Conservation (phyloP, 2,329 filamentous ascomycete genomes). For the Colletotrichum sp. region DNA sequence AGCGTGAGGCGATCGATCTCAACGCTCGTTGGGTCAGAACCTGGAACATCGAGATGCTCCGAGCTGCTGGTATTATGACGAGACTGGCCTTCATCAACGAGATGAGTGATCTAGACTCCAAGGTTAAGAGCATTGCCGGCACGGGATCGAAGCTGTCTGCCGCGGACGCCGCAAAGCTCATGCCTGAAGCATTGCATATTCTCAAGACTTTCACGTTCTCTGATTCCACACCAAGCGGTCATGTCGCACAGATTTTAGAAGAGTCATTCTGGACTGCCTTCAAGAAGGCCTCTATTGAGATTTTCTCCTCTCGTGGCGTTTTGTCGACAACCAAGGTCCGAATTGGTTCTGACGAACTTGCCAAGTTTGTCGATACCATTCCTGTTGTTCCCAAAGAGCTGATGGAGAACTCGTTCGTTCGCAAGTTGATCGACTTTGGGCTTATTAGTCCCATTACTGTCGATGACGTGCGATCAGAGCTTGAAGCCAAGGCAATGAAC, state of each 20-base stretch:
- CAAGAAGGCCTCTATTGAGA: slow-evolving; percentile 80
- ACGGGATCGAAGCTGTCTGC: slow-evolving; percentile 61
- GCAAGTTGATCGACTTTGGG: slow-evolving; percentile 81
- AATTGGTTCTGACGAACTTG: slow-evolving; percentile 69
- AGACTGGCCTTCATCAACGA: slow-evolving; percentile 88
- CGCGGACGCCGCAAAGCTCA: slow-evolving; percentile 68
- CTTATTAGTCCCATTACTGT: slow-evolving; percentile 88
- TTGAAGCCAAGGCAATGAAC: slow-evolving; percentile 81
- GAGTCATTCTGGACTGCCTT: slow-evolving; percentile 97
- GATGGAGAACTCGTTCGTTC: slow-evolving; percentile 75
- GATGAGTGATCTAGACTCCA: slow-evolving; percentile 76
- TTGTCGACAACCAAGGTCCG: slow-evolving; percentile 85
- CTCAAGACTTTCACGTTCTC: slow-evolving; percentile 87
- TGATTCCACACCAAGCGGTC: slow-evolving; percentile 86
- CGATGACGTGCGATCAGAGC: slow-evolving; percentile 81
- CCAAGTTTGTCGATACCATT: slow-evolving; percentile 84
- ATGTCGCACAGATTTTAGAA: slow-evolving; percentile 87
- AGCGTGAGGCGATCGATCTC: slow-evolving; percentile 94
- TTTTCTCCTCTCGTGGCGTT: slow-evolving; percentile 87
- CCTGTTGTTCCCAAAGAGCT: slow-evolving; percentile 83
- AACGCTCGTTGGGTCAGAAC: slow-evolving; percentile 94
- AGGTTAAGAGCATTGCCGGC: slow-evolving; percentile 54
- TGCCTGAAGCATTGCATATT: slow-evolving; percentile 82
- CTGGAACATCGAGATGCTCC: slow-evolving; percentile 94
- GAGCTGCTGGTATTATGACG: slow-evolving; percentile 88